These are phyloP conservation scores for Aureobasidium lini DNA, from an alignment of 2,329 filamentous ascomycete genomes.

Conservation along the genomic window DNA sequence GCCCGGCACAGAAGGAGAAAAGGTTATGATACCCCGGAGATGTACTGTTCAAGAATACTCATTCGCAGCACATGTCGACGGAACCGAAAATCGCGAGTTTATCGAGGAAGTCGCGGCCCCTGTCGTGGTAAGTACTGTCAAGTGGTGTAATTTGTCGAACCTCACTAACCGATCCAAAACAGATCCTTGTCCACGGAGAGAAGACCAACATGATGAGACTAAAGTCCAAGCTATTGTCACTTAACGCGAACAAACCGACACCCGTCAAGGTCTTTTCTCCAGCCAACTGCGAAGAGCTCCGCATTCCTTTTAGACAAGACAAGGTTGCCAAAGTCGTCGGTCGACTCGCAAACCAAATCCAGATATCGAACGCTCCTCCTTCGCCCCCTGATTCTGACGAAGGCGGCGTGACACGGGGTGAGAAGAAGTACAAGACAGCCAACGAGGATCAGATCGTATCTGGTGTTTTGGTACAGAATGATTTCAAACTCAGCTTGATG, in stretches of 20 bases:
- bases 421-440: constrained; percentile 23
- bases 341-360: constrained; percentile 69
- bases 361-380: constrained; percentile 49
- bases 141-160: background rate
- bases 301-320: constrained; percentile 90
- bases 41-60: constrained; percentile 93
- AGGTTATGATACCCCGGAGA: constrained; percentile 81
- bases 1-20: constrained; percentile 65
- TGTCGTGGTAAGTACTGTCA: constrained; percentile 67
- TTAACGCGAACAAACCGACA: constrained; percentile 71
- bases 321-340: constrained; percentile 96
- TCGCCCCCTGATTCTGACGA: constrained; percentile 37
- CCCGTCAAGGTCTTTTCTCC: constrained; percentile 92
- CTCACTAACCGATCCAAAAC: constrained; percentile 6
- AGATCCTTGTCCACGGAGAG: constrained; percentile 96
- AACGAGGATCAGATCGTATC: constrained; percentile 63
- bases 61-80: constrained; percentile 95
- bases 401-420: constrained; percentile 25
- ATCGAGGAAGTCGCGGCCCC: constrained; percentile 90
- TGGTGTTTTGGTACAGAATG: constrained; percentile 91
- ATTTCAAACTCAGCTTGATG: constrained; percentile 96
- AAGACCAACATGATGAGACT: constrained; percentile 97
- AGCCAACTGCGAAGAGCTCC: constrained; percentile 87
- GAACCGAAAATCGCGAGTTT: constrained; percentile 90
- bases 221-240: constrained; percentile 87